A percentile compares a stretch with the other conserved stretches of the same genome.
Evolutionary conservation across 306 rosid genomes (phyloP).

Genomic region (Citrullus amarus): DNA sequence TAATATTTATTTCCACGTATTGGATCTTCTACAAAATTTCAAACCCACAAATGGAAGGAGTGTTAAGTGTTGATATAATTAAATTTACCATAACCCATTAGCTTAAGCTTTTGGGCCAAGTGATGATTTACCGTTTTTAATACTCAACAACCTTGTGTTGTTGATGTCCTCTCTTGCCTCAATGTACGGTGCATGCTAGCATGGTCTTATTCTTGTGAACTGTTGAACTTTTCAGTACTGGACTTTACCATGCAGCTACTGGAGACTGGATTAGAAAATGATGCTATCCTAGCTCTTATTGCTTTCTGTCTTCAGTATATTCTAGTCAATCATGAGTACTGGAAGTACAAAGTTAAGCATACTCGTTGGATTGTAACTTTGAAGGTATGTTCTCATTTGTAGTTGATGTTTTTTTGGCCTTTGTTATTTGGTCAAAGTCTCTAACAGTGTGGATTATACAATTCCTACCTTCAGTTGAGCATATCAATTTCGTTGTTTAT

Average conservation of each 20-base stretch:
- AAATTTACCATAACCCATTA: too few relatives aligned
- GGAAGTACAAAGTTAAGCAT: slow-evolving; percentile 78
- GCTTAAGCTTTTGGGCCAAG: too few relatives aligned
- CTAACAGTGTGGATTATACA: background rate
- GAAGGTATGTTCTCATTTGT: slow-evolving; percentile 41
- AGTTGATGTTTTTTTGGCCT: background rate
- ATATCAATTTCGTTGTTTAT: too few relatives aligned
- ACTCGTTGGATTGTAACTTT: slow-evolving; percentile 70
- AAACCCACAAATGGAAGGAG: too few relatives aligned
- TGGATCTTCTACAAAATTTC: too few relatives aligned
- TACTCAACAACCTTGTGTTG: background rate
- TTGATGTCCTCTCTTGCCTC: background rate
- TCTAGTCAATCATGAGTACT: slow-evolving; percentile 68
- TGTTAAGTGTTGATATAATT: too few relatives aligned
- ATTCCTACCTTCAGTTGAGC: background rate
- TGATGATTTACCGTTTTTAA: background rate
- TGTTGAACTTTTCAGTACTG: slow-evolving; percentile 56
- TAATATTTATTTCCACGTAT: too few relatives aligned
- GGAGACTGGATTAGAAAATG: slow-evolving; percentile 77
- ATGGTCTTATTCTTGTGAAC: background rate
- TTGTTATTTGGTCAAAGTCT: background rate
- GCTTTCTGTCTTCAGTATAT: slow-evolving; percentile 78
- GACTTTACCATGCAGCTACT: slow-evolving; percentile 75
- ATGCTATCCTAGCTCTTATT: slow-evolving; percentile 56
- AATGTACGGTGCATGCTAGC: background rate